A percentile compares a stretch with the other conserved stretches of the same genome.
These are phyloP conservation scores for Bidens hawaiensis DNA, from an alignment of 140 eudicot genomes.

Conservation along the genomic window DNA sequence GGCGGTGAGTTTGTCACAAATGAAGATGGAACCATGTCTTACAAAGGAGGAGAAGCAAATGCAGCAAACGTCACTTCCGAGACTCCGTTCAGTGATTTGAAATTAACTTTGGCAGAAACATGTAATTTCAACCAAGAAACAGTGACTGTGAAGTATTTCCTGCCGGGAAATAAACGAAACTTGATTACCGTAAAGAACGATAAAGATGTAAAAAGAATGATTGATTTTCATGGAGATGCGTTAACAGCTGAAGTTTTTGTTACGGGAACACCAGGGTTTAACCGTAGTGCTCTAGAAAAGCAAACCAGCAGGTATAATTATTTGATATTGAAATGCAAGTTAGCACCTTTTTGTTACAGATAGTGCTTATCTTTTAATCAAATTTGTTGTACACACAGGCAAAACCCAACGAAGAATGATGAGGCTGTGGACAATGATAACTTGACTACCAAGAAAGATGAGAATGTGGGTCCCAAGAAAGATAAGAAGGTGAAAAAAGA, in stretches of 20 bases:
- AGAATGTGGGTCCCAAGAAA: constrained; percentile 29
- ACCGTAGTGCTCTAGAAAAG: constrained; percentile 25
- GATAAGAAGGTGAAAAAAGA: constrained; percentile 13
- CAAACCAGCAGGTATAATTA: constrained; percentile 24
- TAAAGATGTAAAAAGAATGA: constrained; percentile 70
- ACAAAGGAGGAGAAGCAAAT: constrained; percentile 77
- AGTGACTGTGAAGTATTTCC: constrained; percentile 62
- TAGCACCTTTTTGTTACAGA: neutral
- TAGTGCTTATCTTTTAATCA: constrained; percentile 10
- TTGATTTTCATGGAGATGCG: constrained; percentile 61
- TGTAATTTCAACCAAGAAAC: constrained; percentile 53
- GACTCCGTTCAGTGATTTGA: constrained; percentile 58
- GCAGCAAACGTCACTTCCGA: constrained; percentile 55
- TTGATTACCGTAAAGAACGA: constrained; percentile 59
- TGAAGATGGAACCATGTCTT: constrained; percentile 64
- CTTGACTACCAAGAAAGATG: constrained; percentile 38
- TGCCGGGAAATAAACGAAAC: constrained; percentile 66
- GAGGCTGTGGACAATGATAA: constrained; percentile 37
- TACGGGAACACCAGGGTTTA: constrained; percentile 58
- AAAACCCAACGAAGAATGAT: constrained; percentile 30
- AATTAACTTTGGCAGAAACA: constrained; percentile 57
- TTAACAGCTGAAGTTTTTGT: constrained; percentile 76
- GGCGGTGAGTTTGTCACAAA: constrained; percentile 69
- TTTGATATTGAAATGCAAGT: neutral
- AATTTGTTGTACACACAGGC: constrained; percentile 39